Percentiles rank a stretch among this genome's conserved stretches.
phyloP scores from a whole-genome alignment of 768 basidiomycete species.

The Boletales sp. region DNA sequence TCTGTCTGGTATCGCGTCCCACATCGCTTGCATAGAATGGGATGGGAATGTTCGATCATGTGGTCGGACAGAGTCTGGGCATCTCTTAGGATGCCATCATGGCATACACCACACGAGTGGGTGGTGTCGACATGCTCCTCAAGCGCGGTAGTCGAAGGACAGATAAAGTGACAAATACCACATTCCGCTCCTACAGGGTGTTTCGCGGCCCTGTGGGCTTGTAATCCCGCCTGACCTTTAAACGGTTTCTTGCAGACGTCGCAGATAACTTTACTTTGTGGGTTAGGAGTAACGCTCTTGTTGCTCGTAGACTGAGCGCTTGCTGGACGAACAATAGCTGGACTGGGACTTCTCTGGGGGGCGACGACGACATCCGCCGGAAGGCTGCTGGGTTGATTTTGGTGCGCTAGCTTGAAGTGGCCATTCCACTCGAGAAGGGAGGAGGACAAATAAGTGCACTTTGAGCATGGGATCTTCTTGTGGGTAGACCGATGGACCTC shows the following conservation, averaged over 20 bases:
- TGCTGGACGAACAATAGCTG: conserved; percentile 9
- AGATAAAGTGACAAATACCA: conserved; percentile 23
- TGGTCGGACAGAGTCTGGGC: conserved; percentile 25
- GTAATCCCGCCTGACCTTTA: conserved; percentile 17
- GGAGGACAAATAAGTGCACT: conserved; percentile 16
- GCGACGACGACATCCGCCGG: conserved; percentile 4
- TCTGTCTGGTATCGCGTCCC: conserved; percentile 32
- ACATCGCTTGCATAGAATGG: conserved; percentile 26
- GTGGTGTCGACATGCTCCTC: conserved; percentile 25
- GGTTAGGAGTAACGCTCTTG: conserved; percentile 3
- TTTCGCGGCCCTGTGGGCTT: conserved; percentile 22
- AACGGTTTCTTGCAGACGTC: conserved; percentile 23
- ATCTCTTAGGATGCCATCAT: conserved; percentile 29
- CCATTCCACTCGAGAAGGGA: conserved; percentile 27
- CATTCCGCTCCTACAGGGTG: conserved; percentile 22
- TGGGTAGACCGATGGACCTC: conserved; percentile 20
- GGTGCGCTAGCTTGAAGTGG: conserved; percentile 23
- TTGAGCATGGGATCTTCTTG: conserved; percentile 21
- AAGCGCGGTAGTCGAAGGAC: conserved; percentile 19
- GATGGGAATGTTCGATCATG: conserved; percentile 25
- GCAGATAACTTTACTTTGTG: conserved; percentile 12
- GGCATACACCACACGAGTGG: conserved; percentile 27
- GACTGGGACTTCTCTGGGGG: conserved; percentile 11
- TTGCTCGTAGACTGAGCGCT: conserved; percentile 16
- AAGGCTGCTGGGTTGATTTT: conserved; percentile 1